Conservation (phyloP, 345 rosid genomes). For the Populus nigra region DNA sequence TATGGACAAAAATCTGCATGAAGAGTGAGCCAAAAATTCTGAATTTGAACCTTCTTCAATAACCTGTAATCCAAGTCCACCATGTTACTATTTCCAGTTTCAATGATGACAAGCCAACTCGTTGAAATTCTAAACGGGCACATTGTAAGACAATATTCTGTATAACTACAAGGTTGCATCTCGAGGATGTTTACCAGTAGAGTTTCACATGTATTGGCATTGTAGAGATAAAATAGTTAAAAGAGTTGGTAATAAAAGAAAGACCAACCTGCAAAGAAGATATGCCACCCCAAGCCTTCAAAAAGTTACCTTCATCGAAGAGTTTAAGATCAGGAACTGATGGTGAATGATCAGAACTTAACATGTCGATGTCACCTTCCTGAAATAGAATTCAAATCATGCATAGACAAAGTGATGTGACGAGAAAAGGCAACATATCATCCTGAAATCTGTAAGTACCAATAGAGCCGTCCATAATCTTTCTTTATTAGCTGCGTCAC, state of each 20-base stretch:
- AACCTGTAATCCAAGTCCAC: too few species aligned
- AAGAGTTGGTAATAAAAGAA: background rate
- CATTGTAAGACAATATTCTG: background rate
- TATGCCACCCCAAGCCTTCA: constrained; percentile 98
- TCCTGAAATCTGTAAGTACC: constrained; percentile 42
- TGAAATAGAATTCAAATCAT: constrained; percentile 31
- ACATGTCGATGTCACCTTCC: constrained; percentile 84
- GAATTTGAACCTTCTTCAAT: too few species aligned
- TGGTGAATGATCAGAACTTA: constrained; percentile 98
- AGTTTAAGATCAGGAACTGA: constrained; percentile 78
- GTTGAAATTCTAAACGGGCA: background rate
- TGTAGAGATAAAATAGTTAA: background rate
- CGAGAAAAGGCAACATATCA: constrained; percentile 7
- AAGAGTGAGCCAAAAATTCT: background rate
- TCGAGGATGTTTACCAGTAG: background rate
- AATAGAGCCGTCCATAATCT: constrained; percentile 82
- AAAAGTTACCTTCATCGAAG: constrained; percentile 67
- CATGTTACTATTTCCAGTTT: too few species aligned
- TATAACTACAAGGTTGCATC: background rate
- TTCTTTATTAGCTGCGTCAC: constrained; percentile 69
- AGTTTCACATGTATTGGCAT: too few species aligned
- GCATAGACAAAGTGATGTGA: background rate
- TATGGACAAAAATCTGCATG: background rate
- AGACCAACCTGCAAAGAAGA: constrained; percentile 83
- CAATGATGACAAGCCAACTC: too few species aligned